Conservation (phyloP, 345 rosid species). For the Boechera stricta region DNA sequence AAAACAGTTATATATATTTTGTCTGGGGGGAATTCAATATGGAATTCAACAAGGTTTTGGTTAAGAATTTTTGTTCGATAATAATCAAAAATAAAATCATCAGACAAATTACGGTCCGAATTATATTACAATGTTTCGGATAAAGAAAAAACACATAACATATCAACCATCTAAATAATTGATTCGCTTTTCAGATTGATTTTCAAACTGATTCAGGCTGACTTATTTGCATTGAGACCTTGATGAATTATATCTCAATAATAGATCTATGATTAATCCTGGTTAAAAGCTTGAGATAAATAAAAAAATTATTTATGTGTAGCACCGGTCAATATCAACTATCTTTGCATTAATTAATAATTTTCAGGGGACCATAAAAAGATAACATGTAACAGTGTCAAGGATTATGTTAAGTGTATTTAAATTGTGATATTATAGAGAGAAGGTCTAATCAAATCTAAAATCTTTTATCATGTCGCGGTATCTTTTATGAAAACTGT, state of each 20-base stretch:
- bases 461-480: slow-evolving; percentile 20
- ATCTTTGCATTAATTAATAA: slow-evolving; percentile 12
- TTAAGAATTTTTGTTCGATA: too few species aligned
- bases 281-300: background rate
- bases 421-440: slow-evolving; percentile 14
- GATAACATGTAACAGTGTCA: background rate
- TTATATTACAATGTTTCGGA: background rate
- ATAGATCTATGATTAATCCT: background rate
- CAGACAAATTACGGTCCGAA: too few species aligned
- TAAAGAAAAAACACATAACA: background rate
- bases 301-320: background rate
- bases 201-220: background rate
- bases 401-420: slow-evolving; percentile 31
- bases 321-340: slow-evolving; percentile 27
- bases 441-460: slow-evolving; percentile 33
- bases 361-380: slow-evolving; percentile 4
- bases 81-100: too few species aligned
- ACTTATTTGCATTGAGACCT: background rate
- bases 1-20: too few species aligned
- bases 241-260: background rate
- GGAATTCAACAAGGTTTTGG: too few species aligned
- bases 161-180: background rate
- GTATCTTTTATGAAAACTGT: slow-evolving; percentile 27
- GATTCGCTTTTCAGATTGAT: background rate
- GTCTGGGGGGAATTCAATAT: too few species aligned